These are phyloP conservation scores for Psilocybe azurescens DNA, from an alignment of 768 basidiomycete species.

Conservation along the genomic window DNA sequence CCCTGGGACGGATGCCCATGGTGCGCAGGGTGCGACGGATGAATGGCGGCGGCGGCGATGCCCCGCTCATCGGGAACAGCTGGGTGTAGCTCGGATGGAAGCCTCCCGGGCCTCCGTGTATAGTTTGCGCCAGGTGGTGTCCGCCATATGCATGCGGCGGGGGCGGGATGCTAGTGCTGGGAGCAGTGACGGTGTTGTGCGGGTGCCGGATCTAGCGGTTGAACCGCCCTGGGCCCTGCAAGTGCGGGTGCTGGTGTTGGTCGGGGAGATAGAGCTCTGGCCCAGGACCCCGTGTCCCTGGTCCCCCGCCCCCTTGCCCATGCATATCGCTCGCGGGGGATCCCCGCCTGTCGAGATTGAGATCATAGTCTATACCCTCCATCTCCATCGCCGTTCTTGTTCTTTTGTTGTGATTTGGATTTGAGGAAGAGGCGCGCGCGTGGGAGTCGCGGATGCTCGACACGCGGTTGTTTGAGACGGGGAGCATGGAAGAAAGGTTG, in stretches of 20 bases:
- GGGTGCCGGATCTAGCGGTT: conserved; percentile 6
- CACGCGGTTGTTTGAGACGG: conserved; percentile 25
- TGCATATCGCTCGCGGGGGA: conserved; percentile 17
- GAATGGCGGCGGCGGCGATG: conserved; percentile 20
- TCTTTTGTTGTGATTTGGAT: conserved; percentile 17
- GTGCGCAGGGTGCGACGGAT: conserved; percentile 11
- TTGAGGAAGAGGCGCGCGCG: conserved; percentile 19
- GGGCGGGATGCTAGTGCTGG: background rate
- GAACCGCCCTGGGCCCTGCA: conserved; percentile 6
- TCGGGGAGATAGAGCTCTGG: conserved; percentile 18
- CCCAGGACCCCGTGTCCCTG: background rate
- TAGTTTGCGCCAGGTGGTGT: background rate
- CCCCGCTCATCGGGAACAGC: conserved; percentile 18
- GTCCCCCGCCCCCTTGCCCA: conserved; percentile 1
- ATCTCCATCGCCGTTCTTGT: no score
- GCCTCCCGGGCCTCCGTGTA: background rate
- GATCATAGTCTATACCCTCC: no score
- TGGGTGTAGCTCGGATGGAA: conserved; percentile 17
- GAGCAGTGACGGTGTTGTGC: background rate
- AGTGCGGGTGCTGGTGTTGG: background rate
- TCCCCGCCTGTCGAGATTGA: background rate
- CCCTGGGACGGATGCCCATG: conserved; percentile 2
- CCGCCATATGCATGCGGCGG: background rate
- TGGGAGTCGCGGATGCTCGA: conserved; percentile 25
- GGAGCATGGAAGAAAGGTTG: conserved; percentile 18